A percentile compares a stretch with the other conserved stretches of the same genome.
Conservation (phyloP, 2,329 filamentous ascomycete species). For the Beauveria scarabaeidicola region DNA sequence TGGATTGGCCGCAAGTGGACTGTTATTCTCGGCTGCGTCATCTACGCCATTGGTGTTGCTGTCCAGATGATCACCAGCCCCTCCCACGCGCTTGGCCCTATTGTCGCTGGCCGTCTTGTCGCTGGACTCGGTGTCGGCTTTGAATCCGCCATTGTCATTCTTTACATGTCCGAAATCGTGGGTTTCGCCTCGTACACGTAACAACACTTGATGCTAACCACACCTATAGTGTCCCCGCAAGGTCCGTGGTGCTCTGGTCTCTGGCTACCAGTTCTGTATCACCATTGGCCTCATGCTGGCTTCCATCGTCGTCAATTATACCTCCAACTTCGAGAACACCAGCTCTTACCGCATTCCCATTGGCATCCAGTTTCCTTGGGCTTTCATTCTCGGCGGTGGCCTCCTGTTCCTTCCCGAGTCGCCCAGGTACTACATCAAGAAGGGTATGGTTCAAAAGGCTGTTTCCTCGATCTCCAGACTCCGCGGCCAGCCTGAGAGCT, state of each 20-base stretch:
- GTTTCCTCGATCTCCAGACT: slow-evolving; percentile 55
- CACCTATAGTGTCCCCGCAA: slow-evolving; percentile 47
- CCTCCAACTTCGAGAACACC: slow-evolving; percentile 51
- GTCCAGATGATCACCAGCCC: slow-evolving; percentile 52
- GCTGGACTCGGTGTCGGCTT: slow-evolving; percentile 74
- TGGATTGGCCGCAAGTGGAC: slow-evolving; percentile 64
- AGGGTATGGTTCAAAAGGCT: slow-evolving; percentile 59
- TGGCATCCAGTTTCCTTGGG: slow-evolving; percentile 72
- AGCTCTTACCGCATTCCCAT: slow-evolving; percentile 75
- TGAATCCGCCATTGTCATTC: slow-evolving; percentile 69
- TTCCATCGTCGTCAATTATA: slow-evolving; percentile 64
- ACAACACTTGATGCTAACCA: slow-evolving; percentile 16
- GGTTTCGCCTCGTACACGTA: slow-evolving; percentile 18
- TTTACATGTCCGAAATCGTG: slow-evolving; percentile 81
- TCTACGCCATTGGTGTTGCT: slow-evolving; percentile 62
- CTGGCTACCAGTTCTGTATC: slow-evolving; percentile 76
- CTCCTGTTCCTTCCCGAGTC: slow-evolving; percentile 75
- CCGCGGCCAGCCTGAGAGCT: slow-evolving; percentile 64
- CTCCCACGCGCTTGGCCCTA: slow-evolving; percentile 44
- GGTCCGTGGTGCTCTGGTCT: slow-evolving; percentile 69
- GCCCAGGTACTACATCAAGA: slow-evolving; percentile 78
- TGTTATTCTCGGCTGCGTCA: slow-evolving; percentile 59
- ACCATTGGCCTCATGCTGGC: slow-evolving; percentile 72
- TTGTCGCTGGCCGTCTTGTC: slow-evolving; percentile 66
- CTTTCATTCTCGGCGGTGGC: slow-evolving; percentile 62